phyloP scores from a whole-genome alignment of 306 rosid genomes.

The Pterocarpus macrocarpus region DNA sequence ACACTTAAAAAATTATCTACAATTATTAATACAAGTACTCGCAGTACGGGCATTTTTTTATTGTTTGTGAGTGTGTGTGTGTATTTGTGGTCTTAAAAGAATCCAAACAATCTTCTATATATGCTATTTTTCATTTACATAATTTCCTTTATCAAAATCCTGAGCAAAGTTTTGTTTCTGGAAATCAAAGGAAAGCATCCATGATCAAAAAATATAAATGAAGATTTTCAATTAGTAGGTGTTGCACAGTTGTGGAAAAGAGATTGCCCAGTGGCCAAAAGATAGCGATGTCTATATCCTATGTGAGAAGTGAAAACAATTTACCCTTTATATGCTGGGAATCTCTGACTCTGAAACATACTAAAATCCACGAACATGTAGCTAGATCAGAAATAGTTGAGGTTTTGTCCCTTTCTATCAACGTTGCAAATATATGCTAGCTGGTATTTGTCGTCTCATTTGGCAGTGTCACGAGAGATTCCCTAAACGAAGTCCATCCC shows the following conservation, averaged over 20 bases:
- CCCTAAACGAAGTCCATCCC: slow-evolving; percentile 17
- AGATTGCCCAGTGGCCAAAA: slow-evolving; percentile 6
- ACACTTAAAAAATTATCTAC: too few species aligned
- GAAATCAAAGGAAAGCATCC: neutral
- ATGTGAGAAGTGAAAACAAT: slow-evolving; percentile 23
- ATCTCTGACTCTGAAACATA: slow-evolving; percentile 41
- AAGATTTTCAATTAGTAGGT: neutral
- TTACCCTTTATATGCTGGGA: slow-evolving; percentile 33
- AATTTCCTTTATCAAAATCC: neutral
- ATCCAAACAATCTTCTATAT: too few species aligned
- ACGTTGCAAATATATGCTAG: neutral
- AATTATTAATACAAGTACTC: too few species aligned
- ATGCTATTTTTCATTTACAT: too few species aligned
- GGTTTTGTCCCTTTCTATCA: slow-evolving; percentile 37
- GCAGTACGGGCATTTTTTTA: too few species aligned
- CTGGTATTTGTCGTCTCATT: slow-evolving; percentile 22
- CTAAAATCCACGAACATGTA: slow-evolving; percentile 30
- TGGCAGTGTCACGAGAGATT: slow-evolving; percentile 39
- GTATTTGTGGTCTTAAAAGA: too few species aligned
- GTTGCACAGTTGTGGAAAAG: neutral
- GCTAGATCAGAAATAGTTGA: slow-evolving; percentile 15
- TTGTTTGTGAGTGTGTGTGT: too few species aligned
- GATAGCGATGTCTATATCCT: slow-evolving; percentile 6
- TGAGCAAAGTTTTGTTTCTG: neutral
- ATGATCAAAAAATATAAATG: neutral